Evolutionary conservation across 768 basidiomycete species (phyloP), one percentile per base, ranked within the genome.

Genomic region (Tricholomella constricta): DNA sequence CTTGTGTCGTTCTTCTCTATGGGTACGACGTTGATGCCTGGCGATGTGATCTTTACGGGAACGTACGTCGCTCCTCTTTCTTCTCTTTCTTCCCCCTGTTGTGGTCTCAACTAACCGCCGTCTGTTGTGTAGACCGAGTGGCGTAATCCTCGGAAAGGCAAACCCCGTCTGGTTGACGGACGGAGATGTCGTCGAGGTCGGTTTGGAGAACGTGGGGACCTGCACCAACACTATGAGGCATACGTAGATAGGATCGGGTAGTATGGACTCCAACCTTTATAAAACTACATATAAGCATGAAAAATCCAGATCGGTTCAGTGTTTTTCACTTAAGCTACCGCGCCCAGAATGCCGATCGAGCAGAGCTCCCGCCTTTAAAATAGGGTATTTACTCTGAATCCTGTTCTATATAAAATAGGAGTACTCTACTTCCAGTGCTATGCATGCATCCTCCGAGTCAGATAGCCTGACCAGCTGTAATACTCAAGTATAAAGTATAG

Each of bases 31-130:
- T 56, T 74, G 26, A 57, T 70, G 15, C 74, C 74, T 25, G 74
- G 72, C 7, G 74, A 75, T 52, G 67, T 75, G 8, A 74, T 75
- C 22, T 75, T 73, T 56, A 74, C 74, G 31, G 72, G 71, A 64
- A 72, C 69, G 72, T 72, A 43, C 55, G 70, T 64, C 32, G 9
- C 38, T 36, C 25, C 11, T 19, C 37, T 26, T 12, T 32, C 52
- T 32, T n/a, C 1, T 19, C 25, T 15, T 48, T 19, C 27, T 37
- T 12, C 5, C 19, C 7, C 4, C 52, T 54, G 19, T 40, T n/a
- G n/a, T n/a, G n/a, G n/a, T 15, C 48, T 17, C 6, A 23, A 27
- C 40, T 46, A 37, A 43, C 22, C 17, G 41, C 6, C 32, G 48
- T 8, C 15, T 38, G 35, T 49, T 4, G 11, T 44, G 40, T 26